Base-by-base conservation (phyloP, 495 filamentous ascomycete species). In the Penicillium fimorum region DNA sequence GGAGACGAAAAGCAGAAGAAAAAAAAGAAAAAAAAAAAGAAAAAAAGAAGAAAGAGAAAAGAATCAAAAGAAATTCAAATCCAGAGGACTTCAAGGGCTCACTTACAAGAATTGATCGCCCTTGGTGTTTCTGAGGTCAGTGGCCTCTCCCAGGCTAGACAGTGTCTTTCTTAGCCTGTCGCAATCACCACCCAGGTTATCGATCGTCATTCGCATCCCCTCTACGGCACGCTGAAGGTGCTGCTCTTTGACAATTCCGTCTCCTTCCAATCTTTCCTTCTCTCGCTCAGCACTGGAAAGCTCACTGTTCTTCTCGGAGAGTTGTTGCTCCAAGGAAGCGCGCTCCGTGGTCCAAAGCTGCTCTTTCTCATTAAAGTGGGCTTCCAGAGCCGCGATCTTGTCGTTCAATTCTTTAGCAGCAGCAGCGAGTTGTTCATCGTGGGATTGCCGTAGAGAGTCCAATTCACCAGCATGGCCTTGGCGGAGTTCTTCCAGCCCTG, bases 91-190 rank as follows among this genome's bases (percentile, higher is more conserved):
- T 56, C 42, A 62, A 62, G 61, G 63, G 68, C 64, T 63, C 64
- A 82, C 83, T 84, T 80, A 84, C 82, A 84, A 86, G 73, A 81
- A 86, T 68, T 74, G 68, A 68, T 84, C 82, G 55, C 80, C 82
- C 61, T 82, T 83, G 43, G 72, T 71, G 55, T 76, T 80, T 63
- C 81, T 82, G 42, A 85, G 76, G 63, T 85, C 84, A 50, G 77
- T 80, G 42, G 80, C 77, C 60, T 85, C 82, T 37, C 82, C 82
- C 41, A 85, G 78, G 45, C 76, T 80, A 56, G 80, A 76, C 5
- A 84, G 70, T 44, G 83, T 77, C 67, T 82, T 84, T 54, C 79
- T 75, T 60, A 87, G 62, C 42, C 78, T 80, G 40, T 74, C 78
- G 58, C 83, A 83, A 57, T 87, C 84, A 11, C 70, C 67, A 37